Evolutionary conservation across 2,329 filamentous ascomycete species (phyloP).

Genomic region (Phoma sp.): DNA sequence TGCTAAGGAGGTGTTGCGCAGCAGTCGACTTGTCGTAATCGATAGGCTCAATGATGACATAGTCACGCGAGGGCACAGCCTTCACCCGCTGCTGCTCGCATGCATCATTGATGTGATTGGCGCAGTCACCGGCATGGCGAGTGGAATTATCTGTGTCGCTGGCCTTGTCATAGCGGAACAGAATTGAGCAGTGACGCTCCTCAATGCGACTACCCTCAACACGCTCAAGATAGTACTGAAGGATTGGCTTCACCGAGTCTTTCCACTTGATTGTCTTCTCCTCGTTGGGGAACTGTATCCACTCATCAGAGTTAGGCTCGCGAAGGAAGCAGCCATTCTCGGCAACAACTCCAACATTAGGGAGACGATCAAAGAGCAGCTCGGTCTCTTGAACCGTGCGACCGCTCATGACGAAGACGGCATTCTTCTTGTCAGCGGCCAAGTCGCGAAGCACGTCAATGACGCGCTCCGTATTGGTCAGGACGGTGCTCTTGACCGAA

Average conservation of each 20-base stretch:
- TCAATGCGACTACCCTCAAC: conserved; percentile 88
- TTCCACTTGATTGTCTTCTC: conserved; percentile 80
- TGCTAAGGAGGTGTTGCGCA: conserved; percentile 72
- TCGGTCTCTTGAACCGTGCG: conserved; percentile 88
- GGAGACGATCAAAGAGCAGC: conserved; percentile 80
- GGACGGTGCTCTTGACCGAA: conserved; percentile 80
- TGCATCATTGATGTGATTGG: conserved; percentile 93
- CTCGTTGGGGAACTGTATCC: conserved; percentile 79
- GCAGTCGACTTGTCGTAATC: conserved; percentile 90
- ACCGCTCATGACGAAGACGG: conserved; percentile 92
- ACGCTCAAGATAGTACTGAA: conserved; percentile 88
- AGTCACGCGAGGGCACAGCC: conserved; percentile 79
- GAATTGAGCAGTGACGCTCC: conserved; percentile 86
- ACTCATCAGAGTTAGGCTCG: conserved; percentile 68
- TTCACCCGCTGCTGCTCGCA: conserved; percentile 84
- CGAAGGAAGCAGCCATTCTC: conserved; percentile 94
- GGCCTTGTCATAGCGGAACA: conserved; percentile 87
- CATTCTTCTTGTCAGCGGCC: conserved; percentile 78
- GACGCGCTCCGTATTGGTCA: conserved; percentile 84
- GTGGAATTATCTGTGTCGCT: conserved; percentile 77
- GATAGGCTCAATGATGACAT: conserved; percentile 81
- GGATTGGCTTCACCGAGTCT: conserved; percentile 77
- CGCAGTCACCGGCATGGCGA: conserved; percentile 85
- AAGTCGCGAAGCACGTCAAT: conserved; percentile 83
- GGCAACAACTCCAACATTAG: conserved; percentile 85